Conservation (phyloP, 129 eudicot genomes). For the Arctium minus region DNA sequence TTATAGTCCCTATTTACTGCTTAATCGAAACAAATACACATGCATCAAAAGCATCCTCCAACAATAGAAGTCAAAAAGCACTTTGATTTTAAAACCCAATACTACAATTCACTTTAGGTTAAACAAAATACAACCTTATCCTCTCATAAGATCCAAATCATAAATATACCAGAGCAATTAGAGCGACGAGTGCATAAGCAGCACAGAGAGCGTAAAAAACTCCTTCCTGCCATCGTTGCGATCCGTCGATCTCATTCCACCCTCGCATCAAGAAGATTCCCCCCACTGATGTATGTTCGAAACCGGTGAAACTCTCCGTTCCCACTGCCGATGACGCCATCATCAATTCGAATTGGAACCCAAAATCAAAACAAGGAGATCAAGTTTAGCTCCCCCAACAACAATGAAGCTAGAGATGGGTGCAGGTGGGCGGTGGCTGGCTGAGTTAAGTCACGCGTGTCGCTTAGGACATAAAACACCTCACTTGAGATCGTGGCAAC, state of each 20-base stretch:
- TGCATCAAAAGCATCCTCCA: background rate
- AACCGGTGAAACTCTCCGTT: slow-evolving; percentile 4
- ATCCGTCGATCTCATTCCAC: slow-evolving; percentile 39
- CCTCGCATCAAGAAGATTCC: background rate
- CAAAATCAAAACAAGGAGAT: slow-evolving; percentile 6
- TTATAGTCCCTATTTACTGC: background rate
- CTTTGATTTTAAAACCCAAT: background rate
- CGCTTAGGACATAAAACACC: background rate
- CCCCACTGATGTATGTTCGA: background rate
- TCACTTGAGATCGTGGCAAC: background rate
- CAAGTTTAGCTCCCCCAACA: slow-evolving; percentile 1
- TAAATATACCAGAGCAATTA: slow-evolving; percentile 46
- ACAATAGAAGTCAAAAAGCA: background rate
- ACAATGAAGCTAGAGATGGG: slow-evolving; percentile 13
- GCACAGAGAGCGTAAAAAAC: slow-evolving; percentile 53
- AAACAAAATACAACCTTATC: background rate
- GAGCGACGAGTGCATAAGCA: slow-evolving; percentile 48
- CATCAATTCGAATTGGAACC: background rate
- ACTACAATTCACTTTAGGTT: background rate
- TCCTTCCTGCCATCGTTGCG: slow-evolving; percentile 32
- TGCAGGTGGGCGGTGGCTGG: background rate
- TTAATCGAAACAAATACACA: slow-evolving; percentile 6
- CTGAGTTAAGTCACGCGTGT: background rate
- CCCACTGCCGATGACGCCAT: slow-evolving; percentile 1
- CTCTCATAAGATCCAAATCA: background rate